phyloP scores from a whole-genome alignment of 768 basidiomycete genomes.

The Calocera viscosa region DNA sequence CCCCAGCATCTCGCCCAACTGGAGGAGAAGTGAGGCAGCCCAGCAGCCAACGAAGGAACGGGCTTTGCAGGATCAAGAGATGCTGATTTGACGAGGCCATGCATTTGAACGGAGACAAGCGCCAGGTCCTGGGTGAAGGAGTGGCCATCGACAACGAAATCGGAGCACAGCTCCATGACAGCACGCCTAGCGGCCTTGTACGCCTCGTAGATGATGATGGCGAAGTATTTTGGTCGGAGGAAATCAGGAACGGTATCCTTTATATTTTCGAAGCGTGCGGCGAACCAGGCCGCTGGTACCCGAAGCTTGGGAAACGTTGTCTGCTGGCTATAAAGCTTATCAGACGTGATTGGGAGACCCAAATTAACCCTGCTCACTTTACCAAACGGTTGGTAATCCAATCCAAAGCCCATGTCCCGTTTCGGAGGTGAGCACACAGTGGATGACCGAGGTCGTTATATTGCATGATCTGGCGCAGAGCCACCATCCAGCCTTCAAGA shows the following conservation, averaged over 20 bases:
- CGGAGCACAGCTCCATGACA: conserved; percentile 76
- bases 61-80: conserved; percentile 62
- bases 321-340: conserved; percentile 28
- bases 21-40: conserved; percentile 83
- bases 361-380: conserved; percentile 41
- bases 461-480: conserved; percentile 67
- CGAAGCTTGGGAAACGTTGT: conserved; percentile 53
- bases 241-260: conserved; percentile 64
- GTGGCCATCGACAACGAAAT: conserved; percentile 74
- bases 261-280: conserved; percentile 74
- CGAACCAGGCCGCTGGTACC: conserved; percentile 70
- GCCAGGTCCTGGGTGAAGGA: conserved; percentile 84
- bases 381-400: conserved; percentile 61
- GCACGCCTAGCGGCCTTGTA: conserved; percentile 81
- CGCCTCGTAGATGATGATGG: conserved; percentile 75
- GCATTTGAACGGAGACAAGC: conserved; percentile 75
- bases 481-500: conserved; percentile 94
- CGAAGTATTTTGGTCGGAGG: conserved; percentile 93
- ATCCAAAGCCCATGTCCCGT: conserved; percentile 86
- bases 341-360: background rate
- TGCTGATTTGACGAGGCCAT: conserved; percentile 80
- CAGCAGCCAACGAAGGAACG: conserved; percentile 81
- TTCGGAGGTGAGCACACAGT: conserved; percentile 72
- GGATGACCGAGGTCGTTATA: conserved; percentile 91
- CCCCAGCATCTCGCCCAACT: conserved; percentile 98